phyloP scores from a whole-genome alignment of 352 stramenopile species.

The Blastocystis hominis region DNA sequence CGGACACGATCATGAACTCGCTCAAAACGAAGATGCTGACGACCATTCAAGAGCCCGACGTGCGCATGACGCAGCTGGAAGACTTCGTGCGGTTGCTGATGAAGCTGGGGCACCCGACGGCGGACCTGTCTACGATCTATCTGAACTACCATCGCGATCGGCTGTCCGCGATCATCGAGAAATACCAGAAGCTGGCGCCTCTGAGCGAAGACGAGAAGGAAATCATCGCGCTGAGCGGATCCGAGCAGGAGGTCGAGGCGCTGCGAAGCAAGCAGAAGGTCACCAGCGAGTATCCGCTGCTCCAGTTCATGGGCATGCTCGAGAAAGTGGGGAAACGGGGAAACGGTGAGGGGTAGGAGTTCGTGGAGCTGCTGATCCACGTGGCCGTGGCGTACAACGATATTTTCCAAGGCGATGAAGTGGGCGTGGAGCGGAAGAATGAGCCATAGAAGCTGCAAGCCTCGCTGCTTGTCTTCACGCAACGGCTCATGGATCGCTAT shows the following conservation, averaged over 20 bases:
- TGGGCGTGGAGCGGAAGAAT: background rate
- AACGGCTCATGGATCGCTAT: background rate
- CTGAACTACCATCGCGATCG: background rate
- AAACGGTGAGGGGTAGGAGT: background rate
- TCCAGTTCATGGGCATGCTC: conserved; percentile 34
- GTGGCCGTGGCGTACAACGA: conserved; percentile 15
- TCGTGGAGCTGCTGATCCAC: conserved; percentile 39
- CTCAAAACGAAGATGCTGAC: conserved; percentile 66
- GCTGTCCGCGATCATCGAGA: background rate
- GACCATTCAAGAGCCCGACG: background rate
- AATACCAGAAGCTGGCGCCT: conserved; percentile 14
- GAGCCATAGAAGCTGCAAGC: background rate
- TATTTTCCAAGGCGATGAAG: conserved; percentile 30
- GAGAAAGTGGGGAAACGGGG: background rate
- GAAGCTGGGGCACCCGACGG: background rate
- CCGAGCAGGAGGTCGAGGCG: conserved; percentile 10
- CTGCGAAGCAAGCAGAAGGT: conserved; percentile 7
- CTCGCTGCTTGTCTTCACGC: conserved; percentile 9
- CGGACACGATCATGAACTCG: conserved; percentile 73
- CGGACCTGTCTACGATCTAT: conserved; percentile 11
- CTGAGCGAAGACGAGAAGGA: conserved; percentile 43
- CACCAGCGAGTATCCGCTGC: conserved; percentile 25
- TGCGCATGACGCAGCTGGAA: conserved; percentile 4
- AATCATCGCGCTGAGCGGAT: conserved; percentile 13
- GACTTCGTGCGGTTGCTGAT: conserved; percentile 40